These are phyloP conservation scores for Tulasnella sp. DNA, from an alignment of 768 basidiomycete species.

Conservation along the genomic window DNA sequence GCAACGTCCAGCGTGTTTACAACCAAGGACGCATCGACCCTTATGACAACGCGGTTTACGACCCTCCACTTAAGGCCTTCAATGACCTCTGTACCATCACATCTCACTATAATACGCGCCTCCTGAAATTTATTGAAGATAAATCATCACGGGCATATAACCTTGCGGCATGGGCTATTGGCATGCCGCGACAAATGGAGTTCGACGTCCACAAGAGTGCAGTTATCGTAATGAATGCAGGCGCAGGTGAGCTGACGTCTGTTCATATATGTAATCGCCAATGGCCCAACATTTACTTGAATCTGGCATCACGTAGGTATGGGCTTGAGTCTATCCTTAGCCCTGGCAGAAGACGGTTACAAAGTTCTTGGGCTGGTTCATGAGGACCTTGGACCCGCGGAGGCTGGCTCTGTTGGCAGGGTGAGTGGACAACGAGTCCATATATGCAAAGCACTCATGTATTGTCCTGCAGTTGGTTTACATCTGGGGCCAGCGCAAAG, in stretches of 20 bases:
- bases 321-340: constrained; percentile 14
- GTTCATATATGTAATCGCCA: not conserved
- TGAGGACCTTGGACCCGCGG: constrained; percentile 12
- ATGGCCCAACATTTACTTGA: not conserved
- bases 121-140: not conserved
- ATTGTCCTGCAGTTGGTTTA: not conserved
- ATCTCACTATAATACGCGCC: not conserved
- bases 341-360: constrained; percentile 28
- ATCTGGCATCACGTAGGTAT: constrained; percentile 18
- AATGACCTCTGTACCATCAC: constrained; percentile 16
- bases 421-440: not conserved
- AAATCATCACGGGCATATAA: not conserved
- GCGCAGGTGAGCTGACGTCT: not conserved
- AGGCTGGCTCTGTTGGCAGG: constrained; percentile 17
- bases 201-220: not conserved
- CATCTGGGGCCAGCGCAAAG: constrained; percentile 17
- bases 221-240: constrained; percentile 25
- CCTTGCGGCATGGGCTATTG: constrained; percentile 11
- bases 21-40: not conserved
- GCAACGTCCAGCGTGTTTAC: constrained; percentile 4
- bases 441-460: not conserved
- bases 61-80: constrained; percentile 6
- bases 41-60: not conserved
- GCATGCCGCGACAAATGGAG: constrained; percentile 5
- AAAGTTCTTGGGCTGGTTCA: constrained; percentile 32